Conservation (phyloP, 1,139 yeast species). For the Arxiozyma bovina region DNA sequence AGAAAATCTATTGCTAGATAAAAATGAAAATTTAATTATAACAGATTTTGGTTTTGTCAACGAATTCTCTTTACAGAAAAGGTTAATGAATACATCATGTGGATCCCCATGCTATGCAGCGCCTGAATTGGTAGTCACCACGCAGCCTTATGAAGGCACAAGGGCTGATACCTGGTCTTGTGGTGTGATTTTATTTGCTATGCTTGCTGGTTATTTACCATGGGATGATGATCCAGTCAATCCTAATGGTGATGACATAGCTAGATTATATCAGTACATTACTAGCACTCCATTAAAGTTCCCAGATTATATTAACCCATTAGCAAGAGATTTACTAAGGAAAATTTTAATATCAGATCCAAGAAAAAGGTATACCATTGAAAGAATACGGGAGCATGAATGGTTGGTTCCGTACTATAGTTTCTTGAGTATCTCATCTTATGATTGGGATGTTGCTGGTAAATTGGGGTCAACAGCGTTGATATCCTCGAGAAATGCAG, state of each 20-base stretch:
- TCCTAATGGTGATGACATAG: constrained; percentile 93
- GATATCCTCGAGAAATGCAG: constrained; percentile 30
- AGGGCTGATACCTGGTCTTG: constrained; percentile 96
- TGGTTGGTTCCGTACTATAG: constrained; percentile 81
- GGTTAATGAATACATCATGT: constrained; percentile 89
- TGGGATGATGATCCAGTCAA: constrained; percentile 96
- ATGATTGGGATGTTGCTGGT: constrained; percentile 67
- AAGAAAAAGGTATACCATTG: constrained; percentile 58
- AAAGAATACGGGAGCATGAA: constrained; percentile 67
- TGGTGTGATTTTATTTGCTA: constrained; percentile 90
- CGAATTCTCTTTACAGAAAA: constrained; percentile 60
- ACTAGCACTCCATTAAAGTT: constrained; percentile 86
- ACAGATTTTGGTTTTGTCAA: constrained; percentile 89
- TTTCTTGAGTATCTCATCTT: constrained; percentile 74
- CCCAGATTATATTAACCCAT: constrained; percentile 87
- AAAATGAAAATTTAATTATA: constrained; percentile 58
- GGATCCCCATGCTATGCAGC: constrained; percentile 99
- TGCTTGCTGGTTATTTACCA: constrained; percentile 95
- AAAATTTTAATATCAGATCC: constrained; percentile 71
- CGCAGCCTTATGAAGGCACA: constrained; percentile 82
- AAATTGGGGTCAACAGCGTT: constrained; percentile 3
- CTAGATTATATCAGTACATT: constrained; percentile 81
- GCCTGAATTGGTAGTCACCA: constrained; percentile 87
- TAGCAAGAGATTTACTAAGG: constrained; percentile 83
- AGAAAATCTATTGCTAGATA: constrained; percentile 61